Percentiles rank a stretch among this genome's conserved stretches.
These are phyloP conservation scores for Neurospora tetrasperma DNA, from an alignment of 495 filamentous ascomycete genomes.

Conservation along the genomic window DNA sequence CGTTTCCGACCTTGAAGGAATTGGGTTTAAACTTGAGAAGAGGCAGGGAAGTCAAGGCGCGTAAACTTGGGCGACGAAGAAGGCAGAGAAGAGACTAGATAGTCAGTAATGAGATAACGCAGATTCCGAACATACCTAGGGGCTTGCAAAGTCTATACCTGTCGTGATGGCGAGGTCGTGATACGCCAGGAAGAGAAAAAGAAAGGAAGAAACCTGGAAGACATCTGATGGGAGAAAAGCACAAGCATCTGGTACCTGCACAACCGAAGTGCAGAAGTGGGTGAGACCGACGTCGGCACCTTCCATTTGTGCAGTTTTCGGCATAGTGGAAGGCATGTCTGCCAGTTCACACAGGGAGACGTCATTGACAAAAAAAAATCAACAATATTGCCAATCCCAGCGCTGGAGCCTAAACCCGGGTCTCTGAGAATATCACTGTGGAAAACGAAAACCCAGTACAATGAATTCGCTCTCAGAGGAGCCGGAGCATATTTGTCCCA, in stretches of 20 bases:
- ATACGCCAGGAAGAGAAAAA: not conserved
- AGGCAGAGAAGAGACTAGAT: not conserved
- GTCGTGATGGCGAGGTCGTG: not conserved
- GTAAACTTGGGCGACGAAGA: not conserved
- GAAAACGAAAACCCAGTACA: conserved; percentile 9
- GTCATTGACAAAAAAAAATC: not conserved
- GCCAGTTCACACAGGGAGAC: not conserved
- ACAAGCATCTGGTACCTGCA: not conserved
- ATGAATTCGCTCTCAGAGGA: too few species aligned
- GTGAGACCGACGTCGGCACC: not conserved
- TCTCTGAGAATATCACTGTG: conserved; percentile 5
- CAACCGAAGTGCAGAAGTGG: not conserved
- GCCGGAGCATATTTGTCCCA: not conserved
- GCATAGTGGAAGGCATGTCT: too few species aligned
- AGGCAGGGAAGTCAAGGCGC: not conserved
- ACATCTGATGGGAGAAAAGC: not conserved
- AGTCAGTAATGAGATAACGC: not conserved
- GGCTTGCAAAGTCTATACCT: not conserved
- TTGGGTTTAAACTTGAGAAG: not conserved
- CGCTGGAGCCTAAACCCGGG: conserved; percentile 16
- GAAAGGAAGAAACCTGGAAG: not conserved
- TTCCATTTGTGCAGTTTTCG: not conserved
- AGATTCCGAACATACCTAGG: not conserved
- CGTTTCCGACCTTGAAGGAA: not conserved
- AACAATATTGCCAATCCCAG: conserved; percentile 1